These are phyloP conservation scores for Aspergillus indologenus DNA, from an alignment of 495 filamentous ascomycete species.

Conservation along the genomic window DNA sequence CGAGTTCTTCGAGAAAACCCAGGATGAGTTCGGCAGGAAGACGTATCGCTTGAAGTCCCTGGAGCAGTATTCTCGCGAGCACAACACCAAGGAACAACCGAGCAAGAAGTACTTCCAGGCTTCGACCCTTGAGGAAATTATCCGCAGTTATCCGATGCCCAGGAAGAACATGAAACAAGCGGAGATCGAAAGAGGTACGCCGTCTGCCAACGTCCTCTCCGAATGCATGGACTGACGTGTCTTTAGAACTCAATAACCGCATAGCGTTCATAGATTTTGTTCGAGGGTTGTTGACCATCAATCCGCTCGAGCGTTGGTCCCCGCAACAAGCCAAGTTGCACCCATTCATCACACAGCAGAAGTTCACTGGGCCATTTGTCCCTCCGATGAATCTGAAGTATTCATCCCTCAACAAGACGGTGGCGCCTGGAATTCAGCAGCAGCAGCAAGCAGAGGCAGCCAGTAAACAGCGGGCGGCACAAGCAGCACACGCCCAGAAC, in stretches of 20 bases:
- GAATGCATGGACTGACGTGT: constrained; percentile 22
- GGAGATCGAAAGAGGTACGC: constrained; percentile 88
- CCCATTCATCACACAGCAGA: constrained; percentile 98
- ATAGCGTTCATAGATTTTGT: constrained; percentile 99
- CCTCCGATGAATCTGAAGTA: constrained; percentile 97
- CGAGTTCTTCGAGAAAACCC: constrained; percentile 94
- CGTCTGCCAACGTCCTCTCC: constrained; percentile 21
- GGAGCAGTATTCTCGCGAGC: constrained; percentile 95
- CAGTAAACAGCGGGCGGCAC: constrained; percentile 77
- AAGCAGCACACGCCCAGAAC: constrained; percentile 62
- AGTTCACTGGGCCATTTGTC: constrained; percentile 91
- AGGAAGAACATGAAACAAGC: constrained; percentile 98
- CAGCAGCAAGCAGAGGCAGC: constrained; percentile 91
- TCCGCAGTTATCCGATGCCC: constrained; percentile 95
- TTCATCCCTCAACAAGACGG: constrained; percentile 75
- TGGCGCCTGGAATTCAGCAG: constrained; percentile 94
- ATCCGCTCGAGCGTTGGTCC: constrained; percentile 95
- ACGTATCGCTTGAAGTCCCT: constrained; percentile 92
- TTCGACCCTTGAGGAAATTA: constrained; percentile 91
- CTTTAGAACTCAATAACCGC: constrained; percentile 92
- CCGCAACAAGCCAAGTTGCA: constrained; percentile 97
- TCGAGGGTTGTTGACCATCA: constrained; percentile 90
- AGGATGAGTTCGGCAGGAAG: constrained; percentile 86
- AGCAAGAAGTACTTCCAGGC: constrained; percentile 99
- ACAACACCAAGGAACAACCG: constrained; percentile 93